These are phyloP conservation scores for Aspergillus awamori DNA, from an alignment of 2,329 filamentous ascomycete genomes.

Conservation along the genomic window DNA sequence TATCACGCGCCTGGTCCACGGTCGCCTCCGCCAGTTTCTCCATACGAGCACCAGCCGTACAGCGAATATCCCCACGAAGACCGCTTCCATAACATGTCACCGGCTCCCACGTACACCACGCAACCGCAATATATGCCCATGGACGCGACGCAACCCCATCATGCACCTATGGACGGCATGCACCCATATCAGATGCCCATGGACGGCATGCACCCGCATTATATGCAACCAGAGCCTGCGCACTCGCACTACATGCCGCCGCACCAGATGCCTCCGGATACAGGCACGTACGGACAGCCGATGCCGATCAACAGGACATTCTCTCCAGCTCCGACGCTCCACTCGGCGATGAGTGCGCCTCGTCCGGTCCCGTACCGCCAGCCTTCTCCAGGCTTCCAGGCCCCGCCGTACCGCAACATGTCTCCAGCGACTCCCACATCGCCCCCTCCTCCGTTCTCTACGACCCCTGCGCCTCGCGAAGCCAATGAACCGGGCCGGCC, in stretches of 20 bases:
- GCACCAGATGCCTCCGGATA: background rate
- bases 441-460: conserved; percentile 36
- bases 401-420: conserved; percentile 22
- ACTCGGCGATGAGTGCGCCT: conserved; percentile 19
- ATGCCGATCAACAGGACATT: conserved; percentile 2
- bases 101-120: conserved; percentile 27
- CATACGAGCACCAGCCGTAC: conserved; percentile 32
- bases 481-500: conserved; percentile 35
- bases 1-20: conserved; percentile 21
- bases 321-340: conserved; percentile 16
- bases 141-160: conserved; percentile 18
- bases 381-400: conserved; percentile 23
- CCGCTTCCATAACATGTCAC: conserved; percentile 20
- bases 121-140: conserved; percentile 29
- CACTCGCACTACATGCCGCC: conserved; percentile 27
- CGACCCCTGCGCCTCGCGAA: conserved; percentile 20
- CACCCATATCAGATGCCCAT: conserved; percentile 30
- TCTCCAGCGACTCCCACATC: conserved; percentile 30
- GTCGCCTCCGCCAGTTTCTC: conserved; percentile 19
- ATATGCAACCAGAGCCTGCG: conserved; percentile 18
- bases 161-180: conserved; percentile 9
- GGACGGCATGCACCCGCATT: conserved; percentile 18
- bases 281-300: background rate
- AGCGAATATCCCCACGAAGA: conserved; percentile 20
- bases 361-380: conserved; percentile 26